Percentiles rank a stretch among this genome's conserved stretches.
These are phyloP conservation scores for Buddleja alternifolia DNA, from an alignment of 257 asterid species.

Conservation along the genomic window DNA sequence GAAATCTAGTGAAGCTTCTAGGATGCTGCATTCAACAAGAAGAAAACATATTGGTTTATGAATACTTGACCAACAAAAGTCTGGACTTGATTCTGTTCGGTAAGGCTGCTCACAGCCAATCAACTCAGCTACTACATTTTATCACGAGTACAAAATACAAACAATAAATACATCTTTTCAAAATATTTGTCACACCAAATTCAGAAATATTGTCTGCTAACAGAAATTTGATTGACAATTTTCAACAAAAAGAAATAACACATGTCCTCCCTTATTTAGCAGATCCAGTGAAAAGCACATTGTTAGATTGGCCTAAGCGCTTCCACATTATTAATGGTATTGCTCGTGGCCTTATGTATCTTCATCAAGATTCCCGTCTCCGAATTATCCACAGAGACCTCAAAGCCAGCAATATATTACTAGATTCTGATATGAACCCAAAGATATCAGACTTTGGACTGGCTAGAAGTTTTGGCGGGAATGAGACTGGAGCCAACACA, in stretches of 20 bases:
- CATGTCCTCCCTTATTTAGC: neutral
- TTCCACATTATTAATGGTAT: conserved; percentile 42
- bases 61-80: conserved; percentile 44
- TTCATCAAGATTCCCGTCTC: conserved; percentile 45
- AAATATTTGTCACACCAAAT: too few species aligned
- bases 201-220: too few species aligned
- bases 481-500: conserved; percentile 44
- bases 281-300: conserved; percentile 30
- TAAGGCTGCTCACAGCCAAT: conserved; percentile 19
- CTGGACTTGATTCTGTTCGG: conserved; percentile 44
- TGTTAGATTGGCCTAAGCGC: conserved; percentile 40
- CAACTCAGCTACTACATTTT: neutral
- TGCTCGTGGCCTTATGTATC: conserved; percentile 46
- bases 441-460: conserved; percentile 46
- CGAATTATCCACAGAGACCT: conserved; percentile 41
- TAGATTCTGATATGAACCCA: conserved; percentile 42
- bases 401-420: conserved; percentile 41
- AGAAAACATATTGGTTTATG: conserved; percentile 46
- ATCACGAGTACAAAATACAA: too few species aligned
- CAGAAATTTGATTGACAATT: neutral
- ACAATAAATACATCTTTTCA: too few species aligned
- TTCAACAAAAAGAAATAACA: too few species aligned
- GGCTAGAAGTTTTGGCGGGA: conserved; percentile 41
- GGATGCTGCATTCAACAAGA: conserved; percentile 47
- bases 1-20: conserved; percentile 48